These are phyloP conservation scores for Glomus cerebriforme DNA, from an alignment of 192 early-diverging fungal genomes.

Conservation along the genomic window DNA sequence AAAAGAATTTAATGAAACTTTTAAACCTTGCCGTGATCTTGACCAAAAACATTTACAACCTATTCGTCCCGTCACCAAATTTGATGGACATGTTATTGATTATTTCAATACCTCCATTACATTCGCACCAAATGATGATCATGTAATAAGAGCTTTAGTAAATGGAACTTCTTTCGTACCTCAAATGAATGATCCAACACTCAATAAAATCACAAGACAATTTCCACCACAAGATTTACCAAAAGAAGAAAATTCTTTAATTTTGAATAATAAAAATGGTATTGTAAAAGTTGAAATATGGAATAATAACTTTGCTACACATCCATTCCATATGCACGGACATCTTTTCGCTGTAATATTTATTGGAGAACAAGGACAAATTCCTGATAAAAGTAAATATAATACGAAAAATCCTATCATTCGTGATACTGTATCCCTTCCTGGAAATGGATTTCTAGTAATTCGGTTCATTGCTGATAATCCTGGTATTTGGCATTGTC, in stretches of 20 bases:
- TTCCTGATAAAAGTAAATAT: constrained; percentile 27
- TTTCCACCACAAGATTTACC: background rate
- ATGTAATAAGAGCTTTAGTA: too few species aligned
- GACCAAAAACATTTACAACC: too few species aligned
- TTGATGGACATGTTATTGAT: too few species aligned
- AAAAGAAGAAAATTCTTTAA: background rate
- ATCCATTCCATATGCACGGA: constrained; percentile 32
- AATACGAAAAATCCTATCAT: constrained; percentile 34
- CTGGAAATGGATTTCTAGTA: constrained; percentile 31
- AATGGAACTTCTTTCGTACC: too few species aligned
- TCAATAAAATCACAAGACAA: too few species aligned
- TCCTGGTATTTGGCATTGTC: constrained; percentile 50
- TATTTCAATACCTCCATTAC: too few species aligned
- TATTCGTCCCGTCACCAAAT: too few species aligned
- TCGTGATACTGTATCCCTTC: constrained; percentile 41
- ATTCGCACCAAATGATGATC: too few species aligned
- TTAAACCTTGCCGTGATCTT: too few species aligned
- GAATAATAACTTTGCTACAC: background rate
- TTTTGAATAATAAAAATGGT: background rate
- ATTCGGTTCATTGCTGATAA: constrained; percentile 37
- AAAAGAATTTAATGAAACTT: background rate
- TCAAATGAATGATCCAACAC: too few species aligned
- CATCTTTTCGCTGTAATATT: constrained; percentile 41
- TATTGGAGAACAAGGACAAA: constrained; percentile 33
- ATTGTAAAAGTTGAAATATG: background rate